Evolutionary conservation across 176 grass and related monocot species (phyloP).

Genomic region (Avena sativa): DNA sequence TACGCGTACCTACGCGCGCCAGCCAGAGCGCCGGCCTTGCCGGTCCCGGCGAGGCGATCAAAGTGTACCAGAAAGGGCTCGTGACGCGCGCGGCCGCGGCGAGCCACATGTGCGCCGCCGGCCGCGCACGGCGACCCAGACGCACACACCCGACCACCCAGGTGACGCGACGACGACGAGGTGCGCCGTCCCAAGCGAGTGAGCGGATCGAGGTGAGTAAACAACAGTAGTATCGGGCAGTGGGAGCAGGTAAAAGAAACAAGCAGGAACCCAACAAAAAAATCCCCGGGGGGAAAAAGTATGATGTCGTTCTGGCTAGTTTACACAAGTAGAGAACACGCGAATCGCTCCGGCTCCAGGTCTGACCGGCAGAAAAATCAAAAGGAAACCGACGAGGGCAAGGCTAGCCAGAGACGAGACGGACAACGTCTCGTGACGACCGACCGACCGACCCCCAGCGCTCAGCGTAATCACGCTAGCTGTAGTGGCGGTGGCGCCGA

Average conservation of each 20-base stretch:
- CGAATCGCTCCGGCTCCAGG: slow-evolving; percentile 11
- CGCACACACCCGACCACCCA: no score
- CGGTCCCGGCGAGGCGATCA: background rate
- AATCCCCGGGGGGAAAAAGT: slow-evolving; percentile 9
- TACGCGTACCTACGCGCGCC: background rate
- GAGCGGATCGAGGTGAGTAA: background rate
- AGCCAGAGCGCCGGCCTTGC: background rate
- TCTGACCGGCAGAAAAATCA: slow-evolving; percentile 26
- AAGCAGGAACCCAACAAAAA: slow-evolving; percentile 46
- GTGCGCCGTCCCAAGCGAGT: background rate
- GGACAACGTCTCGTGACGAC: slow-evolving; percentile 57
- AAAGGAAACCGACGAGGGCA: background rate
- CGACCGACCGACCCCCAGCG: background rate
- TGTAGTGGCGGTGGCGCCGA: slow-evolving; percentile 30
- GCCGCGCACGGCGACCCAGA: background rate
- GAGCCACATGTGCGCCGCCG: background rate
- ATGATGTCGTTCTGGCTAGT: slow-evolving; percentile 27
- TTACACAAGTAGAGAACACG: slow-evolving; percentile 32
- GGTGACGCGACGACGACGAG: background rate
- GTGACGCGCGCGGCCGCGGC: background rate
- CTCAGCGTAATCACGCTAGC: slow-evolving; percentile 17
- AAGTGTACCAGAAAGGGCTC: background rate
- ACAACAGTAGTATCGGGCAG: background rate
- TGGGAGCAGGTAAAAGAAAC: slow-evolving; percentile 35
- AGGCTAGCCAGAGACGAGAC: background rate